A percentile compares a stretch with the other conserved stretches of the same genome.
These are phyloP conservation scores for Lentinula sp. DNA, from an alignment of 768 basidiomycete species.

Conservation along the genomic window DNA sequence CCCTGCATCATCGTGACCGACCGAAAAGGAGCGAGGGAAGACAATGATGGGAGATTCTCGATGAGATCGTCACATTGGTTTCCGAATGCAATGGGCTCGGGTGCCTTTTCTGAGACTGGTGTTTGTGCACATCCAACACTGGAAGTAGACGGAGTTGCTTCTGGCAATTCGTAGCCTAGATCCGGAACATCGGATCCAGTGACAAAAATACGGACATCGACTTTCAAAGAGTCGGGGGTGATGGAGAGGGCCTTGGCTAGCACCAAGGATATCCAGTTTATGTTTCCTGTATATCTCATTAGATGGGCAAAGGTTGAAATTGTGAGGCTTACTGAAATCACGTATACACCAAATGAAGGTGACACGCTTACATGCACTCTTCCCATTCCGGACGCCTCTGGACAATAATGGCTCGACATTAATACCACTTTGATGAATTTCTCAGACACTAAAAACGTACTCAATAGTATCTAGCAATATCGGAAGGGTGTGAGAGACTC, in stretches of 20 bases:
- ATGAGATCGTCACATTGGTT: not conserved
- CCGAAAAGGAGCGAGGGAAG: not conserved
- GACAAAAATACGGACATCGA: constrained; percentile 27
- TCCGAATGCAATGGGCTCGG: not conserved
- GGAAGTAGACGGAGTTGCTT: not conserved
- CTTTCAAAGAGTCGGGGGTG: constrained; percentile 20
- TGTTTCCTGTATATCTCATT: constrained; percentile 14
- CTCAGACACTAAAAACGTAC: constrained; percentile 18
- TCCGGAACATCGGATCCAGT: constrained; percentile 2
- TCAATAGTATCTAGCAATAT: constrained; percentile 31
- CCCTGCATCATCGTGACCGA: constrained; percentile 8
- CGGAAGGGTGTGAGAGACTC: constrained; percentile 36
- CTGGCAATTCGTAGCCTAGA: not conserved
- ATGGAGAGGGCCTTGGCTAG: constrained; percentile 12
- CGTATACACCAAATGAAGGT: constrained; percentile 37
- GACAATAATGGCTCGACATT: not conserved
- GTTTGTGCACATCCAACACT: not conserved
- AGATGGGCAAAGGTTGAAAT: not conserved
- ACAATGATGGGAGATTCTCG: not conserved
- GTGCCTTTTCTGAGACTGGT: not conserved
- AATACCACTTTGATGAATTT: not conserved
- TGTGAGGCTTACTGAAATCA: constrained; percentile 21
- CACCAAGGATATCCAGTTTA: constrained; percentile 22
- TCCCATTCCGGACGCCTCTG: constrained; percentile 12
- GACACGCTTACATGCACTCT: constrained; percentile 22